A percentile compares a stretch with the other conserved stretches of the same genome.
Conservation (phyloP, 257 asterid genomes). For the Solanum tarijense region DNA sequence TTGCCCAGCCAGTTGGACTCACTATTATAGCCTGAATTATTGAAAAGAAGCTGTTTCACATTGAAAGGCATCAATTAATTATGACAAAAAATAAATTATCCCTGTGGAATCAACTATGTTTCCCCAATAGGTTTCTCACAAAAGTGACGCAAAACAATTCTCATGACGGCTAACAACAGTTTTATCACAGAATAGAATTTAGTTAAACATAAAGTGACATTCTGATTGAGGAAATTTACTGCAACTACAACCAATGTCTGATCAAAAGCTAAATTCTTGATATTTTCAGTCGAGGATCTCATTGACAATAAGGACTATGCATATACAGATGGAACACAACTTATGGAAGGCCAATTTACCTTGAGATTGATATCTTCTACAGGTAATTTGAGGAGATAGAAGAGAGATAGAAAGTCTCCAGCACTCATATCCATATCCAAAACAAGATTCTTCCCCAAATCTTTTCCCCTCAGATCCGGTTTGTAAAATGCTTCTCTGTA, state of each 20-base stretch:
- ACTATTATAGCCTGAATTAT: conserved; percentile 50
- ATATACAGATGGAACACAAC: not conserved
- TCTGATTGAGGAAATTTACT: not conserved
- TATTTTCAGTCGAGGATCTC: no score
- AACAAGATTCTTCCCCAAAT: conserved; percentile 50
- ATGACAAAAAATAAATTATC: no score
- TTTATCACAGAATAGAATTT: no score
- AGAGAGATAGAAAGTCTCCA: conserved; percentile 82
- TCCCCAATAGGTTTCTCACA: no score
- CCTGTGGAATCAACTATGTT: no score
- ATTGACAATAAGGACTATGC: not conserved
- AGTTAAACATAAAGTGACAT: not conserved
- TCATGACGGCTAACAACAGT: no score
- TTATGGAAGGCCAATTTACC: not conserved
- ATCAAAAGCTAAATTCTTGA: no score
- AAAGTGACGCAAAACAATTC: no score
- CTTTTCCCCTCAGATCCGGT: conserved; percentile 39
- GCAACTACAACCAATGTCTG: not conserved
- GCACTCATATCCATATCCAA: conserved; percentile 96
- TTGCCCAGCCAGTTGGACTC: conserved; percentile 85
- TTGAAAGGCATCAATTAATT: not conserved
- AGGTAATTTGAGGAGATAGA: conserved; percentile 66
- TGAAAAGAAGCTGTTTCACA: conserved; percentile 1
- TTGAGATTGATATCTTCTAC: no score
- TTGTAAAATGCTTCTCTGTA: conserved; percentile 37